phyloP scores from a whole-genome alignment of 2,329 filamentous ascomycete species.

The Fusarium incarnatum region DNA sequence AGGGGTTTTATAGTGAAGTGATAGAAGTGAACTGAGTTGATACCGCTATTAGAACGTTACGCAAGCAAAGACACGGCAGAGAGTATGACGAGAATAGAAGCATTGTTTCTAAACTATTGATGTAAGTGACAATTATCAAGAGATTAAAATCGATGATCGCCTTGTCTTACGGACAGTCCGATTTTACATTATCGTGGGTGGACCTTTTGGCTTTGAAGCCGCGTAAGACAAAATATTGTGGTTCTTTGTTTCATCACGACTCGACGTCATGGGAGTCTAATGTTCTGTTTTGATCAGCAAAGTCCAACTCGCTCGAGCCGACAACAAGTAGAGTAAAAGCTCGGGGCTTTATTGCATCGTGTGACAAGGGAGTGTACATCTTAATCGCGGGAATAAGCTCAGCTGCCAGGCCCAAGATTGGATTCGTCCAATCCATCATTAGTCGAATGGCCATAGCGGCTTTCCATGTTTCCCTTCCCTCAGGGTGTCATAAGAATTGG shows the following conservation, averaged over 20 bases:
- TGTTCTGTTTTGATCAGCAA: constrained; percentile 36
- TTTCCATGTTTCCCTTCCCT: neutral
- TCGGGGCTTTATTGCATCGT: constrained; percentile 27
- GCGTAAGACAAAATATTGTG: constrained; percentile 37
- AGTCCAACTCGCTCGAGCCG: neutral
- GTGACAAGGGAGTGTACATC: constrained; percentile 37
- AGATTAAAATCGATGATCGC: constrained; percentile 12
- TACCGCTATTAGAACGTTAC: constrained; percentile 7
- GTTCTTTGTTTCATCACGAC: constrained; percentile 40
- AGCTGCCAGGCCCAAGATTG: constrained; percentile 33
- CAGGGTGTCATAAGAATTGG: too few relatives aligned
- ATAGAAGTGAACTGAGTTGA: neutral
- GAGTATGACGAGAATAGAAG: constrained; percentile 6
- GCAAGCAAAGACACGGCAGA: constrained; percentile 6
- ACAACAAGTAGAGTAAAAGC: neutral
- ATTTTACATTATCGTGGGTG: constrained; percentile 10
- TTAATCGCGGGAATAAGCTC: constrained; percentile 41
- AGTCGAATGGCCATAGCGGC: constrained; percentile 26
- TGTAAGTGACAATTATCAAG: neutral
- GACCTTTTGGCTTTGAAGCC: constrained; percentile 18
- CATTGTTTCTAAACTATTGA: neutral
- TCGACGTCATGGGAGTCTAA: constrained; percentile 40
- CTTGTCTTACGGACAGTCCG: neutral
- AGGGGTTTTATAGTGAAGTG: constrained; percentile 12
- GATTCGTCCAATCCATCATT: neutral